These are phyloP conservation scores for Oryza punctata DNA, from an alignment of 176 grass and related monocot species.

Conservation along the genomic window DNA sequence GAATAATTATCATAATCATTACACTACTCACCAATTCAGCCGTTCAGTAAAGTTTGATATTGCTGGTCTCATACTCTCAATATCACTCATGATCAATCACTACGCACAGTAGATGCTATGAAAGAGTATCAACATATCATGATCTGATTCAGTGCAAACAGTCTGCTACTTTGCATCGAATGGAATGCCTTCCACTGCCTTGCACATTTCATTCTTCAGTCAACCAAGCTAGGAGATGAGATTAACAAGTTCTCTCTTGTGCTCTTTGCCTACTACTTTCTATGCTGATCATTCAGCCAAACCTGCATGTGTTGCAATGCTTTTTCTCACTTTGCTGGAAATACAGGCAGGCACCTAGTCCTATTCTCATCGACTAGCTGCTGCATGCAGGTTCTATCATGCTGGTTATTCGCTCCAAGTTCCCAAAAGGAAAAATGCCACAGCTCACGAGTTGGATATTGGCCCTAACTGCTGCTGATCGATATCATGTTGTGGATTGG, in stretches of 20 bases:
- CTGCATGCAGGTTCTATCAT: constrained; percentile 22
- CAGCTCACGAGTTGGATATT: constrained; percentile 5
- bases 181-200: not conserved
- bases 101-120: not conserved
- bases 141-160: not conserved
- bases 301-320: not conserved
- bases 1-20: no score
- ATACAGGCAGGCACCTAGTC: not conserved
- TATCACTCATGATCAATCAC: not conserved
- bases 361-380: not conserved
- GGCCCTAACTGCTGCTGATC: constrained; percentile 20
- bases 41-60: not conserved
- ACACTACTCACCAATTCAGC: no score
- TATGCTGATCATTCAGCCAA: not conserved
- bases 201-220: not conserved
- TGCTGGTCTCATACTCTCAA: not conserved
- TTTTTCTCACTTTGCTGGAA: not conserved
- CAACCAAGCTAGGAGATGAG: not conserved
- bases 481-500: constrained; percentile 4
- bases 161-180: not conserved
- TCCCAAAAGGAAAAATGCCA: constrained; percentile 26
- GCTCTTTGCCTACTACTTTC: no score
- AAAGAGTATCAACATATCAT: not conserved
- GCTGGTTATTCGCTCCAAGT: constrained; percentile 18
- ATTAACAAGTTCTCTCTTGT: not conserved